Percentiles rank a stretch among this genome's conserved stretches.
Evolutionary conservation across 257 asterid genomes (phyloP).

Genomic region (Ajuga chamaepitys): DNA sequence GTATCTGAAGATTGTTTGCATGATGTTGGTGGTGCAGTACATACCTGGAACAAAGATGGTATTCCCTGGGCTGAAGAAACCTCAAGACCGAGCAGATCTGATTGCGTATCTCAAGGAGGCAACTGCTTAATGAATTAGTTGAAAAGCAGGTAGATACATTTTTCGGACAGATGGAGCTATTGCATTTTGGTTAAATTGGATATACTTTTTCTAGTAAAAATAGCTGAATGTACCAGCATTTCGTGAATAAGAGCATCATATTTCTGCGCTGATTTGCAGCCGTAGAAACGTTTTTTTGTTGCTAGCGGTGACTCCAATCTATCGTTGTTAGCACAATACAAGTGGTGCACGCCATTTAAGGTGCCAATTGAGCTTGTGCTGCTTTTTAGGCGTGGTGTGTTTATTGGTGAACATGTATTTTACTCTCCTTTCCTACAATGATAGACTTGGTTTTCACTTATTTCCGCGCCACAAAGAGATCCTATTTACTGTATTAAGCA

Average conservation of each 20-base stretch:
- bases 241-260: slow-evolving; percentile 27
- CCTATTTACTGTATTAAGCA: too few relatives aligned
- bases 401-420: too few relatives aligned
- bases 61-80: slow-evolving; percentile 97
- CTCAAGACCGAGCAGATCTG: slow-evolving; percentile 85
- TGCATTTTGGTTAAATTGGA: slow-evolving; percentile 1
- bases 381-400: too few relatives aligned
- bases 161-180: background rate
- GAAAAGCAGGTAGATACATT: background rate
- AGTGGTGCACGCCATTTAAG: background rate
- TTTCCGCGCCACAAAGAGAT: too few relatives aligned
- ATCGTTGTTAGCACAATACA: background rate
- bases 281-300: slow-evolving; percentile 30
- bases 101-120: slow-evolving; percentile 79
- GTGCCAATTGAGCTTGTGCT: background rate
- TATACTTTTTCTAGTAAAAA: slow-evolving; percentile 5
- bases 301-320: background rate
- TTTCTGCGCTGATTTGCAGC: slow-evolving; percentile 19
- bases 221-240: background rate
- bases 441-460: too few relatives aligned
- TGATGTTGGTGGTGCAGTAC: slow-evolving; percentile 41
- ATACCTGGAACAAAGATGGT: slow-evolving; percentile 98
- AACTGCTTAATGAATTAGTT: slow-evolving; percentile 40
- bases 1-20: too few relatives aligned
- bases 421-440: too few relatives aligned